phyloP scores from a whole-genome alignment of 2,329 filamentous ascomycete species.

The Aspergillus sp. region DNA sequence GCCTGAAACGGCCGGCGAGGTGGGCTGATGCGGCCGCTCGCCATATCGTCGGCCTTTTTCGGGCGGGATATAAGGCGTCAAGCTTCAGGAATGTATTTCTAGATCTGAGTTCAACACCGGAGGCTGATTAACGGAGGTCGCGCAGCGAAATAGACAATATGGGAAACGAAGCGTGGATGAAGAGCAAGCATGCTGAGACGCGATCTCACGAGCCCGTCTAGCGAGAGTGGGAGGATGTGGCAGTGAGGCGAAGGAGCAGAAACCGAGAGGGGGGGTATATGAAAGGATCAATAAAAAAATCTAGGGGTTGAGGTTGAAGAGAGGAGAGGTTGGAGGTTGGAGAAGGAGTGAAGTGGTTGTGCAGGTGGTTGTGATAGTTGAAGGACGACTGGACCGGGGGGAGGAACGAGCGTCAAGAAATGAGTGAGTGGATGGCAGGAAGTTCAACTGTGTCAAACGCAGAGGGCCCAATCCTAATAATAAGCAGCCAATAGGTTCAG shows the following conservation, averaged over 20 bases:
- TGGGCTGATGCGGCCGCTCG: conserved; percentile 30
- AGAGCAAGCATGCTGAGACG: conserved; percentile 39
- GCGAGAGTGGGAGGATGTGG: conserved; percentile 11
- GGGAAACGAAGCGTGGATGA: conserved; percentile 28
- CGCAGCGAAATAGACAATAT: conserved; percentile 23
- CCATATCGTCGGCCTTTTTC: conserved; percentile 25
- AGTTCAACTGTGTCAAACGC: not conserved
- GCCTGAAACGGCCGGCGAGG: conserved; percentile 30
- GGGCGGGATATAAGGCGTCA: not conserved
- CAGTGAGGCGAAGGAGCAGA: not conserved
- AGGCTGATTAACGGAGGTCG: conserved; percentile 30
- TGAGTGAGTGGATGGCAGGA: conserved; percentile 1
- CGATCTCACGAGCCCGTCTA: conserved; percentile 18
- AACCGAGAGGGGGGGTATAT: conserved; percentile 2
- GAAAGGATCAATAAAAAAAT: not conserved
- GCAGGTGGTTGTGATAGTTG: conserved; percentile 6
- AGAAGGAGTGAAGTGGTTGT: no score
- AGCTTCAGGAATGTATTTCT: not conserved
- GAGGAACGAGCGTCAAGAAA: conserved; percentile 15
- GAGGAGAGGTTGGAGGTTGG: not conserved
- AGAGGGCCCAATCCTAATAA: not conserved
- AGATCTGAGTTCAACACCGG: conserved; percentile 15
- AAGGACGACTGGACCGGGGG: conserved; percentile 8
- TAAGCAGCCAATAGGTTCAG: conserved; percentile 5
- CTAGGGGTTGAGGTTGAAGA: not conserved